These are phyloP conservation scores for Phialophora expanda DNA, from an alignment of 2,329 filamentous ascomycete genomes.

Conservation along the genomic window DNA sequence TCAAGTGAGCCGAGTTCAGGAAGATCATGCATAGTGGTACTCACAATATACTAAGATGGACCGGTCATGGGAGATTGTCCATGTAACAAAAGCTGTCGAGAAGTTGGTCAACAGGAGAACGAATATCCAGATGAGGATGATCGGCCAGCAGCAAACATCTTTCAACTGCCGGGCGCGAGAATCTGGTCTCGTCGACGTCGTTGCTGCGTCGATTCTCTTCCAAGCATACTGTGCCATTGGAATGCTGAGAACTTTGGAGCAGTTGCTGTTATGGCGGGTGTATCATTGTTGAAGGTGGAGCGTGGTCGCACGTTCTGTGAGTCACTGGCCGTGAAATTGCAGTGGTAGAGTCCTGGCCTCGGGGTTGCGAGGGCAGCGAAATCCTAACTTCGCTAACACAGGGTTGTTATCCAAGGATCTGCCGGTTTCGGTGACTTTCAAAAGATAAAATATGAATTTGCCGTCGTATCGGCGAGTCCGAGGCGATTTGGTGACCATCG, in stretches of 20 bases:
- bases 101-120: constrained; percentile 7
- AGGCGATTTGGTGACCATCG: neutral
- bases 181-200: neutral
- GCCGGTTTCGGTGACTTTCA: neutral
- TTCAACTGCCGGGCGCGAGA: neutral
- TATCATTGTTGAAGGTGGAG: neutral
- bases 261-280: neutral
- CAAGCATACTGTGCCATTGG: neutral
- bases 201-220: neutral
- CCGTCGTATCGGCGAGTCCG: neutral
- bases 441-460: neutral
- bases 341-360: neutral
- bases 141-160: neutral
- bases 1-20: neutral
- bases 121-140: neutral
- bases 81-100: neutral
- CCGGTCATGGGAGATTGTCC: neutral
- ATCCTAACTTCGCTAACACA: neutral
- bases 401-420: neutral
- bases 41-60: neutral
- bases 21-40: neutral
- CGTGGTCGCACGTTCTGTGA: neutral
- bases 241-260: neutral
- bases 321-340: neutral
- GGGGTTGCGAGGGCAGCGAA: neutral